Percentiles rank a stretch among this genome's conserved stretches.
phyloP scores from a whole-genome alignment of 1,139 yeast genomes.

The Pneumocystis sp. region DNA sequence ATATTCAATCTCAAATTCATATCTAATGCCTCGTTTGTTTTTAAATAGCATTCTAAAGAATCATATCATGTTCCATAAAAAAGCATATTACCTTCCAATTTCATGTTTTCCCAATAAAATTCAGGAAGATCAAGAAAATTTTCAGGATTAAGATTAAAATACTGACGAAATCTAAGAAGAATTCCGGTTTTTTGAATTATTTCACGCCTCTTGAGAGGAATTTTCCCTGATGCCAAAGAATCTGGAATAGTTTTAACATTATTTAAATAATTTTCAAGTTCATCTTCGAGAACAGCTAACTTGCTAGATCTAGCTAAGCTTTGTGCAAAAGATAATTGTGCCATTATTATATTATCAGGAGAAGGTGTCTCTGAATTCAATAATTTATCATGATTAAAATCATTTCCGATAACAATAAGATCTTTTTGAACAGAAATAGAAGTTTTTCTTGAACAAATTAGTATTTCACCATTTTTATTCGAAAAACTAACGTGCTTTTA shows the following conservation, averaged over 20 bases:
- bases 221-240: neutral
- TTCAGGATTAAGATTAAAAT: neutral
- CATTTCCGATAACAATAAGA: neutral
- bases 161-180: neutral
- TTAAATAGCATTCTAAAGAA: neutral
- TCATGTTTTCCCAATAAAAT: neutral
- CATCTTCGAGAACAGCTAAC: neutral
- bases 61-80: neutral
- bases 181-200: neutral
- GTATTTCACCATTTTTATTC: neutral
- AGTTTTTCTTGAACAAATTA: neutral
- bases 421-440: neutral
- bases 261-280: neutral
- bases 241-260: neutral
- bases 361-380: neutral
- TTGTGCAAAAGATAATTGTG: neutral
- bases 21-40: neutral
- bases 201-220: neutral
- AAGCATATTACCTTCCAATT: neutral
- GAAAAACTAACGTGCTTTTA: neutral
- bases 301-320: neutral
- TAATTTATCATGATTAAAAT: neutral
- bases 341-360: neutral
- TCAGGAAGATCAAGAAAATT: neutral
- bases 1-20: neutral